These are phyloP conservation scores for Microstegium vimineum DNA, from an alignment of 176 grass and related monocot genomes.

Conservation along the genomic window DNA sequence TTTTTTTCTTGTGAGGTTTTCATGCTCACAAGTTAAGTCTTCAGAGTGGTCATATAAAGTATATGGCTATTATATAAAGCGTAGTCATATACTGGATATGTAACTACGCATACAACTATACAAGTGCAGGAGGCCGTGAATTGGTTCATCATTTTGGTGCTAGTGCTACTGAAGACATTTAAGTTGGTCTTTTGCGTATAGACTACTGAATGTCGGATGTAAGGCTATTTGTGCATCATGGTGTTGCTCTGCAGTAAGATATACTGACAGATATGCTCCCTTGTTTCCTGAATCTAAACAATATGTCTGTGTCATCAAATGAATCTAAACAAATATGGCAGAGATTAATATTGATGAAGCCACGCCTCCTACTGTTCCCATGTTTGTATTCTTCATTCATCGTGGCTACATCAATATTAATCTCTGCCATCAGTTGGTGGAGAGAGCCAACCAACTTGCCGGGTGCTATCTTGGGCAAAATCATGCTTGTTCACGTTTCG, in stretches of 20 bases:
- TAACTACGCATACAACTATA: not conserved
- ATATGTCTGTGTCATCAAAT: not conserved
- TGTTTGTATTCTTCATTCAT: no score
- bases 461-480: no score
- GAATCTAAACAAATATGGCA: no score
- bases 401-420: no score
- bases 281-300: not conserved
- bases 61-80: conserved; percentile 1
- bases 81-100: not conserved
- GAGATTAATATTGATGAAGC: no score
- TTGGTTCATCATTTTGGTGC: not conserved
- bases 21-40: not conserved
- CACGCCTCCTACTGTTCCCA: no score
- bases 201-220: not conserved
- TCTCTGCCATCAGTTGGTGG: no score
- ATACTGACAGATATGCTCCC: not conserved
- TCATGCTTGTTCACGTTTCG: no score
- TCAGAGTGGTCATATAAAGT: not conserved
- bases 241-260: no score
- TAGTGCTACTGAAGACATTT: not conserved
- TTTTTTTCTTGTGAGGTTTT: conserved; percentile 39
- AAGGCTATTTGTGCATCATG: not conserved
- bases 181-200: not conserved
- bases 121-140: not conserved
- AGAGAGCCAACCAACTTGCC: no score